Conservation (phyloP, 2,329 filamentous ascomycete genomes). For the Capronia americana region DNA sequence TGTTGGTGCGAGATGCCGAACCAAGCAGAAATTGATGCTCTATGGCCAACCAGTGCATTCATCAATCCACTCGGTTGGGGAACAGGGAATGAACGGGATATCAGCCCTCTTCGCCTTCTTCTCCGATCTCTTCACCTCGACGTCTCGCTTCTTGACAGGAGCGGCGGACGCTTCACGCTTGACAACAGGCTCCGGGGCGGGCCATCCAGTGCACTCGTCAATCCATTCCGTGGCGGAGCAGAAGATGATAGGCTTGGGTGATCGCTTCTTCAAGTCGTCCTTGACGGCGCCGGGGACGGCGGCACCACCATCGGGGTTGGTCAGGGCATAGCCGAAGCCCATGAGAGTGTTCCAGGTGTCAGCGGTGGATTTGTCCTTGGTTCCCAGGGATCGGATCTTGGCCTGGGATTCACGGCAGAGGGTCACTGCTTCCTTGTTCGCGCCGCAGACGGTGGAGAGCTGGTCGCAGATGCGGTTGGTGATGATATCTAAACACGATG, state of each 20-base stretch:
- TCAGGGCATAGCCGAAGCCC: conserved; percentile 43
- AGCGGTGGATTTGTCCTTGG: conserved; percentile 49
- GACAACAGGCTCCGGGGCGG: conserved; percentile 23
- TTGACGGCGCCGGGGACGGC: conserved; percentile 17
- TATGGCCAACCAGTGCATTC: conserved; percentile 15
- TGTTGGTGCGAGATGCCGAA: neutral
- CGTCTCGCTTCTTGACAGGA: conserved; percentile 24
- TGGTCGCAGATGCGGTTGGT: conserved; percentile 75
- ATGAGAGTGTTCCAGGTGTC: conserved; percentile 51
- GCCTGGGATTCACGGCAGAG: conserved; percentile 62
- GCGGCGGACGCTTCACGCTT: conserved; percentile 19
- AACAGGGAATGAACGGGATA: conserved; percentile 23
- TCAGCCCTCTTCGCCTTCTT: conserved; percentile 21
- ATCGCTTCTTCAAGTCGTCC: conserved; percentile 30
- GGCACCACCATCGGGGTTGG: conserved; percentile 33
- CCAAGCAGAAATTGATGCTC: neutral
- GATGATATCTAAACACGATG: conserved; percentile 61
- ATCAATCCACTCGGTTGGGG: conserved; percentile 24
- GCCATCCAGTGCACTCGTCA: conserved; percentile 34
- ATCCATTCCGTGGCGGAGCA: conserved; percentile 31
- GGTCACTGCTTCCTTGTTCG: conserved; percentile 64
- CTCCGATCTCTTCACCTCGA: conserved; percentile 3
- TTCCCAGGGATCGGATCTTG: conserved; percentile 55
- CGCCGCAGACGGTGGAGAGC: conserved; percentile 69
- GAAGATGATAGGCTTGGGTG: conserved; percentile 19